Conservation (phyloP, 2,329 filamentous ascomycete genomes). For the Escovopsis sp. region DNA sequence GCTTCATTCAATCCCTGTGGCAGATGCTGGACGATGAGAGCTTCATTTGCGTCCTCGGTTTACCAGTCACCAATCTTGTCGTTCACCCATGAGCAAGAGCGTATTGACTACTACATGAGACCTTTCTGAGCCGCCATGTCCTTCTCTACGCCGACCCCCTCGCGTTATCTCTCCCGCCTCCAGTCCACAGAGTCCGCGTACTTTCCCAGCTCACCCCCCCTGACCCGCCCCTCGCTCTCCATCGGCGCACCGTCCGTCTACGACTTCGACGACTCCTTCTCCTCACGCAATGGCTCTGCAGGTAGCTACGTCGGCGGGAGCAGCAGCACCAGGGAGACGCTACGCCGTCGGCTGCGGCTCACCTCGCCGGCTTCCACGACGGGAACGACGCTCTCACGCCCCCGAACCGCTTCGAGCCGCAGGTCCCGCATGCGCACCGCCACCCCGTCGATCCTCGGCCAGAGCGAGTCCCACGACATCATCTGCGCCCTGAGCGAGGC, state of each 20-base stretch:
- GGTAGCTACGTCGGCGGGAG: neutral
- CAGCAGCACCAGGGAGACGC: no score
- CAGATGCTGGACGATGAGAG: no score
- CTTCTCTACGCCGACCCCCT: neutral
- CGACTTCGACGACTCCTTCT: no score
- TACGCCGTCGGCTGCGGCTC: constrained; percentile 1
- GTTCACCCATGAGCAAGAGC: no score
- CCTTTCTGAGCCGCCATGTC: neutral
- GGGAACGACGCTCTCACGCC: constrained; percentile 11
- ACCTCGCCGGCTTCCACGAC: constrained; percentile 7
- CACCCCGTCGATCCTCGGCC: constrained; percentile 24
- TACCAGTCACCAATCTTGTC: no score
- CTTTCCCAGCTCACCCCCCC: neutral
- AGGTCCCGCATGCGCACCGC: constrained; percentile 27
- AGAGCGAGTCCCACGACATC: constrained; percentile 47
- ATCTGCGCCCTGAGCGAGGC: constrained; percentile 84
- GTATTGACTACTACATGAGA: no score
- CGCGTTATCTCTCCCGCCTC: neutral
- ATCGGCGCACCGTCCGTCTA: neutral
- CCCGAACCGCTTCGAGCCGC: constrained; percentile 28
- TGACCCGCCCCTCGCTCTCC: neutral
- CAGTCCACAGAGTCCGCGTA: neutral
- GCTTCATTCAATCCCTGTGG: no score
- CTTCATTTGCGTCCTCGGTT: no score
- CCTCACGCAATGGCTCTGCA: no score